phyloP scores from a whole-genome alignment of 352 stramenopile genomes.

The Aphanomyces invadans region DNA sequence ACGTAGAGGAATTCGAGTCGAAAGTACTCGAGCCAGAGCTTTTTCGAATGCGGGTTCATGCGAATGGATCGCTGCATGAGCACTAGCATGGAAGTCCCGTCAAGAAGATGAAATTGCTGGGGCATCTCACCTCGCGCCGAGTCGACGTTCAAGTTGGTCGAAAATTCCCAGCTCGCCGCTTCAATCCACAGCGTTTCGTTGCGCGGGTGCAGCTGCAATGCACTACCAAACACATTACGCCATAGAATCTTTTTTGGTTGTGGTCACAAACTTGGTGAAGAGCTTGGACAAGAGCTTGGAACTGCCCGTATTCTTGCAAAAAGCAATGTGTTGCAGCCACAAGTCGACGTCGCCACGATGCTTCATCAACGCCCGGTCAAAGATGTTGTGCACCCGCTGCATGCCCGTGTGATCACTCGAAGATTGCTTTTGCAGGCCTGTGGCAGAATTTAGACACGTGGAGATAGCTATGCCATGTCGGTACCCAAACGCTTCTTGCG shows the following conservation, averaged over 20 bases:
- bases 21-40: conserved; percentile 89
- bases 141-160: conserved; percentile 75
- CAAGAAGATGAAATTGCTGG: not conserved
- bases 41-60: conserved; percentile 71
- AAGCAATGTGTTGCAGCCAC: conserved; percentile 88
- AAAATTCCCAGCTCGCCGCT: conserved; percentile 86
- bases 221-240: conserved; percentile 36
- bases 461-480: not conserved
- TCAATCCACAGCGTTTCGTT: conserved; percentile 86
- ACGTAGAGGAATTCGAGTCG: conserved; percentile 86
- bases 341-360: conserved; percentile 83
- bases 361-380: conserved; percentile 81
- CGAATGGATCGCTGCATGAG: conserved; percentile 90
- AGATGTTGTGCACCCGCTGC: conserved; percentile 76
- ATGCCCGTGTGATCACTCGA: conserved; percentile 63
- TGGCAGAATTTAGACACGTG: too few species aligned
- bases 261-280: conserved; percentile 59
- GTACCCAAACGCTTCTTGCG: conserved; percentile 63
- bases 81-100: conserved; percentile 26
- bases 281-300: conserved; percentile 62
- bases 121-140: conserved; percentile 43
- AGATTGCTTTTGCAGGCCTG: conserved; percentile 53
- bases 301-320: conserved; percentile 66
- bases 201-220: conserved; percentile 80
- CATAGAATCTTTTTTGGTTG: too few species aligned